Conservation (phyloP, 805 yeast genomes). For the Yarrowia yakushimensis region DNA sequence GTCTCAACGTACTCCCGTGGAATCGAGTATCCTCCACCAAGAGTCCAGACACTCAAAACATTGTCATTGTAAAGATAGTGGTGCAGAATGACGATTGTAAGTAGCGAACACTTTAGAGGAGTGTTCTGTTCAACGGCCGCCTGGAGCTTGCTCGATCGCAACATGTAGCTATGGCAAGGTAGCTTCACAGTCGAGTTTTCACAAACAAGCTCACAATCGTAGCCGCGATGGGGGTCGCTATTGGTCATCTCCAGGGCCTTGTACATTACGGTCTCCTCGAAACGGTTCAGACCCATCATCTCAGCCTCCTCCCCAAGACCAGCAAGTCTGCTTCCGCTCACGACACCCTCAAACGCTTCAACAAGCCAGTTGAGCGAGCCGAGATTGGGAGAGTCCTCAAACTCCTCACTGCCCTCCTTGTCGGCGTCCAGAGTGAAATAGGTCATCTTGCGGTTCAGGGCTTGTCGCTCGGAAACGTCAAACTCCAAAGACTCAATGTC, state of each 20-base stretch:
- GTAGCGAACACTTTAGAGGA: constrained; percentile 9
- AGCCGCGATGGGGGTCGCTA: neutral
- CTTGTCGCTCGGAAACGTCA: constrained; percentile 57
- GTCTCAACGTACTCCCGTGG: constrained; percentile 27
- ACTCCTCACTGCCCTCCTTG: constrained; percentile 1
- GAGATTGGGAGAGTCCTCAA: constrained; percentile 2
- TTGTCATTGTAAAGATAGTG: constrained; percentile 36
- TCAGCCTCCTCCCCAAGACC: constrained; percentile 28
- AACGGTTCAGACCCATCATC: neutral
- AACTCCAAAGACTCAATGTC: constrained; percentile 45
- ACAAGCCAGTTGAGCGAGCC: constrained; percentile 13
- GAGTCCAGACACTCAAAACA: constrained; percentile 31
- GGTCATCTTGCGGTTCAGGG: constrained; percentile 35
- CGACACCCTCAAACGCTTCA: constrained; percentile 15
- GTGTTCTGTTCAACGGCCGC: neutral
- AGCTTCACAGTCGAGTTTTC: constrained; percentile 12
- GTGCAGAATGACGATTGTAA: constrained; percentile 31
- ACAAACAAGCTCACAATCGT: neutral
- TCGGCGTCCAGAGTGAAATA: constrained; percentile 22
- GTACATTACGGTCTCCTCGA: neutral
- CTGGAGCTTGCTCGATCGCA: constrained; percentile 23
- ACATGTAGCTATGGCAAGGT: constrained; percentile 28
- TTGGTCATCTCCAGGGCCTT: neutral
- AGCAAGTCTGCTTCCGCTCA: constrained; percentile 7
- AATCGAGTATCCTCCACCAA: constrained; percentile 30